A percentile compares a stretch with the other conserved stretches of the same genome.
Evolutionary conservation across 495 filamentous ascomycete genomes (phyloP).

Genomic region (Apiosordaria backusii): DNA sequence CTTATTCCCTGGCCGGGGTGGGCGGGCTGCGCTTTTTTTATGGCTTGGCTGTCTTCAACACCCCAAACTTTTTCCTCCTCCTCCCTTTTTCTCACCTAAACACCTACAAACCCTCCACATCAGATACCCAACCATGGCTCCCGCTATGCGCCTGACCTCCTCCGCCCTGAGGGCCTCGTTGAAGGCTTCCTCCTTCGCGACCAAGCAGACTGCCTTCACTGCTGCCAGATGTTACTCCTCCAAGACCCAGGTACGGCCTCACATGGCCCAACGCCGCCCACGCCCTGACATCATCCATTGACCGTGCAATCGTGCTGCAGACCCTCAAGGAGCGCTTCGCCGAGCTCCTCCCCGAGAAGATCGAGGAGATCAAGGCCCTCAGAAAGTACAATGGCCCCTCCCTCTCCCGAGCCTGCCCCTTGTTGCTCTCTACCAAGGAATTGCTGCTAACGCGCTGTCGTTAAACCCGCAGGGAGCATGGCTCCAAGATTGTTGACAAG

Average conservation of each 20-base stretch:
- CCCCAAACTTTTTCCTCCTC: conserved; percentile 25
- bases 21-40: conserved; percentile 28
- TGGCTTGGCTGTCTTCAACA: conserved; percentile 22
- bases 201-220: conserved; percentile 69
- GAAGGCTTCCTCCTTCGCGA: conserved; percentile 55
- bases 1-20: conserved; percentile 7
- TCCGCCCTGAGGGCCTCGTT: conserved; percentile 71
- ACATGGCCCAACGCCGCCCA: conserved; percentile 14
- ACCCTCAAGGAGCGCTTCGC: conserved; percentile 98
- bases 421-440: background rate
- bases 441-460: conserved; percentile 18
- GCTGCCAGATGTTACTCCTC: conserved; percentile 85
- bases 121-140: conserved; percentile 60
- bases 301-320: conserved; percentile 46
- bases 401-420: conserved; percentile 5
- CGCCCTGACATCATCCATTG: conserved; percentile 29
- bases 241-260: conserved; percentile 71
- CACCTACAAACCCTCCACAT: conserved; percentile 18
- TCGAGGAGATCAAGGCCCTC: conserved; percentile 98
- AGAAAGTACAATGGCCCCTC: conserved; percentile 64
- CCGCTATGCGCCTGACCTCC: conserved; percentile 71
- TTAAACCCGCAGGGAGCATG: conserved; percentile 65
- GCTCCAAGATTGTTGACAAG: conserved; percentile 92
- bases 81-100: conserved; percentile 29
- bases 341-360: conserved; percentile 87